Evolutionary conservation across 2,329 filamentous ascomycete genomes (phyloP).

Genomic region (Fusarium compactum): DNA sequence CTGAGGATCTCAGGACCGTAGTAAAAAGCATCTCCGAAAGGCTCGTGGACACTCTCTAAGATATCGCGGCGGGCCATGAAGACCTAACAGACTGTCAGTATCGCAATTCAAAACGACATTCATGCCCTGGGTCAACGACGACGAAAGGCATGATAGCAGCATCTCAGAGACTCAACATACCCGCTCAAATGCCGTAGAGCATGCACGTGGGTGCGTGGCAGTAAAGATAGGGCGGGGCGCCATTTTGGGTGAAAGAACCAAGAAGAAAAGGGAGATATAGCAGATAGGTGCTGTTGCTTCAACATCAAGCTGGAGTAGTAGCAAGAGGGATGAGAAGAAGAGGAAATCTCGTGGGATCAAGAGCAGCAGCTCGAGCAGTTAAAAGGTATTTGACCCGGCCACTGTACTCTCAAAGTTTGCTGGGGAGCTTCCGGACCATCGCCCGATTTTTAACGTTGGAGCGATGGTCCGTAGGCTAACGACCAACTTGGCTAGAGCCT

Average conservation of each 20-base stretch:
- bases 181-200: slow-evolving; percentile 96
- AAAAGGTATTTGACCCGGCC: slow-evolving; percentile 29
- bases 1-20: slow-evolving; percentile 91
- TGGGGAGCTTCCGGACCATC: slow-evolving; percentile 44
- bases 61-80: slow-evolving; percentile 94
- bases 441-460: slow-evolving; percentile 42
- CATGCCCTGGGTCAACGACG: background rate
- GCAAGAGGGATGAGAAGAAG: slow-evolving; percentile 32
- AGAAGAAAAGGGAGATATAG: slow-evolving; percentile 48
- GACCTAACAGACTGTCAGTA: slow-evolving; percentile 67
- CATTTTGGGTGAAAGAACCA: slow-evolving; percentile 64
- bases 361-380: slow-evolving; percentile 37
- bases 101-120: background rate
- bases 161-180: slow-evolving; percentile 62
- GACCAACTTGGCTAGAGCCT: slow-evolving; percentile 34
- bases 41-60: slow-evolving; percentile 90
- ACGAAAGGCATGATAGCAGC: background rate
- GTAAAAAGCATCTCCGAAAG: slow-evolving; percentile 97
- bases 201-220: slow-evolving; percentile 92
- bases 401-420: slow-evolving; percentile 37
- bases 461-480: slow-evolving; percentile 47
- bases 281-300: slow-evolving; percentile 43
- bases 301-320: slow-evolving; percentile 44
- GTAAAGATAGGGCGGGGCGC: slow-evolving; percentile 82
- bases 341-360: slow-evolving; percentile 1